Evolutionary conservation across 2,329 filamentous ascomycete species (phyloP).

Genomic region (Chaetoscypha palmicola): DNA sequence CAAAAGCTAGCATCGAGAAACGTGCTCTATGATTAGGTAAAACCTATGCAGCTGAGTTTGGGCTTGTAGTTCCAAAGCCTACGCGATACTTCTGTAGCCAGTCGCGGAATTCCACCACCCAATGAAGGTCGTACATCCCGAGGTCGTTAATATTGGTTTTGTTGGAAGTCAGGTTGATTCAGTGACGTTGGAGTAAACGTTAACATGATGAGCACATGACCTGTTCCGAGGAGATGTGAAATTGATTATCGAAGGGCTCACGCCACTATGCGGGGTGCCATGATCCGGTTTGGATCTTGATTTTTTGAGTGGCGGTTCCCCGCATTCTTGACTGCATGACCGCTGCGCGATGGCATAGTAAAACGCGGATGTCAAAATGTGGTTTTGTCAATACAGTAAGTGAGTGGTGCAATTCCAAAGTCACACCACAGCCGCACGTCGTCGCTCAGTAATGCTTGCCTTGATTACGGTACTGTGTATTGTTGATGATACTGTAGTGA

Average conservation of each 20-base stretch:
- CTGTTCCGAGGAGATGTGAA: slow-evolving; percentile 22
- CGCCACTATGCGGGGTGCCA: slow-evolving; percentile 17
- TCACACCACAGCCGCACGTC: too few relatives aligned
- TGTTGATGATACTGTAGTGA: too few relatives aligned
- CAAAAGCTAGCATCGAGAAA: background rate
- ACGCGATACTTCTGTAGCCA: slow-evolving; percentile 2
- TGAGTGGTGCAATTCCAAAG: background rate
- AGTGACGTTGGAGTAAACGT: background rate
- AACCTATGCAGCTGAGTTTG: background rate
- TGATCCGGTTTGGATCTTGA: background rate
- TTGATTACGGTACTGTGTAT: too few relatives aligned
- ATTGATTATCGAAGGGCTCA: slow-evolving; percentile 3
- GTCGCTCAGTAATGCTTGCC: too few relatives aligned
- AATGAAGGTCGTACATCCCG: slow-evolving; percentile 8
- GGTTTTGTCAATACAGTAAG: background rate
- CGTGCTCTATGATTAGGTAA: background rate
- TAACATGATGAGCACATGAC: slow-evolving; percentile 12
- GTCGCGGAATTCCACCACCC: slow-evolving; percentile 13
- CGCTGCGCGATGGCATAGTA: background rate
- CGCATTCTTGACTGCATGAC: slow-evolving; percentile 1
- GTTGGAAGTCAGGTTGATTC: too few relatives aligned
- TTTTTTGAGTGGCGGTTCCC: background rate
- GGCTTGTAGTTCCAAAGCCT: background rate
- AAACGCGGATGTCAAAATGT: background rate
- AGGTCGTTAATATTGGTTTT: background rate